These are phyloP conservation scores for Yamadazyma tumulicola DNA, from an alignment of 805 yeast genomes.

Conservation along the genomic window DNA sequence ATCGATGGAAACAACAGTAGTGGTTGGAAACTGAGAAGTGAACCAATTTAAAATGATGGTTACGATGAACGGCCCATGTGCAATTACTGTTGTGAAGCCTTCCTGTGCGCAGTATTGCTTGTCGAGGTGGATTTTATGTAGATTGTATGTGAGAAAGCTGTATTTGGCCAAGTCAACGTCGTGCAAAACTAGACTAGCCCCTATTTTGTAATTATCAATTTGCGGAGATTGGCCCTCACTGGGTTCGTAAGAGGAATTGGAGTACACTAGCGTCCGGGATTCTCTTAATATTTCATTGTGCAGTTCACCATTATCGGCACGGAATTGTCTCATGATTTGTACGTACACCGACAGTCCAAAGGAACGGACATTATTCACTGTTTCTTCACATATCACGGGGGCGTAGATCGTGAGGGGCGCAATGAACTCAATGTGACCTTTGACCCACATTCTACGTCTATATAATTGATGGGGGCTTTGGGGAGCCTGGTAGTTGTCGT, in stretches of 20 bases:
- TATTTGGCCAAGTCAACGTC: constrained; percentile 41
- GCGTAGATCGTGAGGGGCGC: constrained; percentile 21
- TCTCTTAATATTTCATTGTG: constrained; percentile 41
- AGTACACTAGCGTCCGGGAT: constrained; percentile 57
- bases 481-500: constrained; percentile 77
- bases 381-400: constrained; percentile 50
- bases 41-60: constrained; percentile 58
- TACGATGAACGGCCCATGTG: constrained; percentile 80
- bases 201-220: neutral
- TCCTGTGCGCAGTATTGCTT: constrained; percentile 55
- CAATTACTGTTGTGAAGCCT: constrained; percentile 55
- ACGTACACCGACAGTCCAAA: constrained; percentile 45
- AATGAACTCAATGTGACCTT: constrained; percentile 54
- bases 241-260: constrained; percentile 31
- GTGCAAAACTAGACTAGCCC: neutral
- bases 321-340: constrained; percentile 44
- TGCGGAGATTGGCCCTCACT: neutral
- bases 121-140: constrained; percentile 83
- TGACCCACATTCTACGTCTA: constrained; percentile 73
- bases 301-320: constrained; percentile 4
- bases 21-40: constrained; percentile 2
- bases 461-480: constrained; percentile 27
- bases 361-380: constrained; percentile 37
- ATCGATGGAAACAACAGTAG: neutral
- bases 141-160: constrained; percentile 74